Percentiles rank a stretch among this genome's conserved stretches.
Evolutionary conservation across 73 alveolate species (phyloP).

Genomic region (Stentor coeruleus): DNA sequence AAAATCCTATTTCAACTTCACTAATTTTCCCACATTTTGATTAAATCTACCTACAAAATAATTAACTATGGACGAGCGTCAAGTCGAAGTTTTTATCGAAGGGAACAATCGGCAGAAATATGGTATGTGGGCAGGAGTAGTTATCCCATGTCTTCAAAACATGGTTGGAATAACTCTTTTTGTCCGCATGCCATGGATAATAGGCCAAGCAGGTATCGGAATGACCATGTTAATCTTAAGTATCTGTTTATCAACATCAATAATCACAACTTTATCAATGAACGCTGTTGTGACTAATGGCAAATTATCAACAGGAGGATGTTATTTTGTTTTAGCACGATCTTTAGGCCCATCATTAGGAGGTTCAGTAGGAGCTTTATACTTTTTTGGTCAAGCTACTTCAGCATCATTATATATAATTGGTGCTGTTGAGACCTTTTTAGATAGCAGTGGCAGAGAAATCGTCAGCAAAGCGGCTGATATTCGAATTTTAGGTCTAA

Average conservation of each 20-base stretch:
- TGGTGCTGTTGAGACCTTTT: slow-evolving; percentile 58
- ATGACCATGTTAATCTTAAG: slow-evolving; percentile 32
- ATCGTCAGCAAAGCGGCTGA: slow-evolving; percentile 31
- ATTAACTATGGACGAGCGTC: no score
- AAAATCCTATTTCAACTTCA: no score
- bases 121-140: slow-evolving; percentile 42
- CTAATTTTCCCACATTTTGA: no score
- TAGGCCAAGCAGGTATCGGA: slow-evolving; percentile 59
- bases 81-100: no score
- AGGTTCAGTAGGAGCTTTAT: slow-evolving; percentile 59
- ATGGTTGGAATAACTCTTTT: slow-evolving; percentile 49
- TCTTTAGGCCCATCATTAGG: slow-evolving; percentile 67
- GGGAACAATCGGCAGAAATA: no score
- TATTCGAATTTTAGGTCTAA: slow-evolving; percentile 39
- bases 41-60: no score
- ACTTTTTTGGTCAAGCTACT: slow-evolving; percentile 50
- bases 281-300: slow-evolving; percentile 66
- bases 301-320: slow-evolving; percentile 56
- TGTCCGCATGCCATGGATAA: slow-evolving; percentile 39
- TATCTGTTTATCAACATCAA: slow-evolving; percentile 34
- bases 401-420: slow-evolving; percentile 57
- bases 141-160: slow-evolving; percentile 46
- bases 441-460: slow-evolving; percentile 33
- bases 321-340: slow-evolving; percentile 48
- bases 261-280: slow-evolving; percentile 54